These are phyloP conservation scores for Phytophthora meadii DNA, from an alignment of 352 stramenopile species.

Conservation along the genomic window DNA sequence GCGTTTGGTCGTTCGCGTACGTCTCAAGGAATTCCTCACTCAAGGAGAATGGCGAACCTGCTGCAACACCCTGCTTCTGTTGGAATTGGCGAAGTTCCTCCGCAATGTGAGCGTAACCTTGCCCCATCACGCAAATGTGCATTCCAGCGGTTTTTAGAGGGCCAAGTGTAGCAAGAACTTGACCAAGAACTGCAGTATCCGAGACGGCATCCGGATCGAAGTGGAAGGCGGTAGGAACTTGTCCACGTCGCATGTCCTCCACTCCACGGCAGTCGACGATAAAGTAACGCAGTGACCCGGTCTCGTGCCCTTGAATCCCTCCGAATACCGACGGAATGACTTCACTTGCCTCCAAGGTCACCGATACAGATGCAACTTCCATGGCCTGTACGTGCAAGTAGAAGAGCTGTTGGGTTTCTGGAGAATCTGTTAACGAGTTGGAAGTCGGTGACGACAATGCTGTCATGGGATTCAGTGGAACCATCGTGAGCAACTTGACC, in stretches of 20 bases:
- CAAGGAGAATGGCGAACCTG: constrained; percentile 54
- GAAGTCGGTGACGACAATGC: constrained; percentile 41
- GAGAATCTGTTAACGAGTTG: constrained; percentile 32
- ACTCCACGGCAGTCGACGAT: constrained; percentile 75
- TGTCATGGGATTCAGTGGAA: constrained; percentile 32
- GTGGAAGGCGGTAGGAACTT: constrained; percentile 80
- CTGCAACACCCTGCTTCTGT: constrained; percentile 23
- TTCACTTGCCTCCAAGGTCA: constrained; percentile 64
- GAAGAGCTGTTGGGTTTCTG: constrained; percentile 56
- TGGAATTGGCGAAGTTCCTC: constrained; percentile 60
- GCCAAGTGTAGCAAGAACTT: constrained; percentile 70
- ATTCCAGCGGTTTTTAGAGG: constrained; percentile 66
- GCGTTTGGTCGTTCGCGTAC: constrained; percentile 70
- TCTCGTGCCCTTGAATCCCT: constrained; percentile 64
- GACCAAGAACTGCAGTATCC: constrained; percentile 58
- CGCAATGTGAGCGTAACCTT: constrained; percentile 75
- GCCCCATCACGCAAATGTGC: constrained; percentile 84
- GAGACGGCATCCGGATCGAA: constrained; percentile 75
- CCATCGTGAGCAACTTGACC: constrained; percentile 41
- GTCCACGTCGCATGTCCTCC: constrained; percentile 50
- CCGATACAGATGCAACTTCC: constrained; percentile 53
- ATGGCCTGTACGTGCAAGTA: constrained; percentile 65
- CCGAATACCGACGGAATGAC: constrained; percentile 78
- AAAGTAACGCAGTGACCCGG: constrained; percentile 67
- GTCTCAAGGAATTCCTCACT: constrained; percentile 69